Percentiles rank a stretch among this genome's conserved stretches.
These are phyloP conservation scores for Suhomyces emberorum DNA, from an alignment of 805 yeast species.

Conservation along the genomic window DNA sequence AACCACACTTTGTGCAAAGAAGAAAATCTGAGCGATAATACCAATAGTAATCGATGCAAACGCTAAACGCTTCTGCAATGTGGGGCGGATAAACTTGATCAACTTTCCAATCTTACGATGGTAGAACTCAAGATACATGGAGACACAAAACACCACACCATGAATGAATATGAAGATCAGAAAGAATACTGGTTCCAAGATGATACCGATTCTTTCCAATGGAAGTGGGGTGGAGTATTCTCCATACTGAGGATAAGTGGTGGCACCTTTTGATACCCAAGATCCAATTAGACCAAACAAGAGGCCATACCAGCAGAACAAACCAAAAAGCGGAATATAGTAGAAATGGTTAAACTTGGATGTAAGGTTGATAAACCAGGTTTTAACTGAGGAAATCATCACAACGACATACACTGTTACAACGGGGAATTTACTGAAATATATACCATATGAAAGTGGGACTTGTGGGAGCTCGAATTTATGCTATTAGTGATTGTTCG, in stretches of 20 bases:
- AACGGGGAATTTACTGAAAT: not conserved
- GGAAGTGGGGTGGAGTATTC: constrained; percentile 21
- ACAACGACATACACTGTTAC: not conserved
- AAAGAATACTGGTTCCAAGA: constrained; percentile 22
- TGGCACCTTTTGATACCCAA: constrained; percentile 19
- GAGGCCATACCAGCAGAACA: constrained; percentile 23
- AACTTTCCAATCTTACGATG: constrained; percentile 28
- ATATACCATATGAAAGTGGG: no score
- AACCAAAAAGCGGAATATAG: constrained; percentile 23
- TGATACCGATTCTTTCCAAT: constrained; percentile 23
- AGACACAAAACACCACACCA: constrained; percentile 18
- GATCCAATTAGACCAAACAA: constrained; percentile 19
- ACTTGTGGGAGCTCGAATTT: no score
- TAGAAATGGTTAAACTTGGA: constrained; percentile 25
- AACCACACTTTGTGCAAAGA: constrained; percentile 17
- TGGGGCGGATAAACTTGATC: constrained; percentile 25
- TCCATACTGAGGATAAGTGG: constrained; percentile 20
- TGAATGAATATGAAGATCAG: constrained; percentile 19
- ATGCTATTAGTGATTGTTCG: no score
- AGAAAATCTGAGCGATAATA: constrained; percentile 20
- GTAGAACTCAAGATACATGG: constrained; percentile 25
- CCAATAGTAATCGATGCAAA: constrained; percentile 21
- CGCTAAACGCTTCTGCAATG: constrained; percentile 21
- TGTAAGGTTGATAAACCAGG: constrained; percentile 12
- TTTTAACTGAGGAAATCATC: constrained; percentile 7